Evolutionary conservation across 257 asterid species (phyloP).

Genomic region (Coffea eugenioides): DNA sequence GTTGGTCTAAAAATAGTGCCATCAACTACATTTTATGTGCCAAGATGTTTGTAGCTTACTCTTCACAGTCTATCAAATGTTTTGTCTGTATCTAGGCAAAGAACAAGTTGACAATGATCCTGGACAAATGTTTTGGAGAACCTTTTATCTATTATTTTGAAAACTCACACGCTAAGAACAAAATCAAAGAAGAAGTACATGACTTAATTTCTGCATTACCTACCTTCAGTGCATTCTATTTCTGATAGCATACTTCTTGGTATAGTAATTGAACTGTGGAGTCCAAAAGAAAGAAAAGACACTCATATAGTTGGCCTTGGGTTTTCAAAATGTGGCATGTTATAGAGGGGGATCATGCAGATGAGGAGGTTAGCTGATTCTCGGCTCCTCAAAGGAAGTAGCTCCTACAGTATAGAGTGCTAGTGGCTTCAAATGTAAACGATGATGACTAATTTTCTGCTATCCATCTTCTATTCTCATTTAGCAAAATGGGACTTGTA

Average conservation of each 20-base stretch:
- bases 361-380: not conserved
- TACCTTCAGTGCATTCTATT: no score
- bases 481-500: not conserved
- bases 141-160: not conserved
- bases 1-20: not conserved
- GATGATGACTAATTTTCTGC: not conserved
- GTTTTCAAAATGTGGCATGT: not conserved
- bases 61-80: not conserved
- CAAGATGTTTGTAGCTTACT: not conserved
- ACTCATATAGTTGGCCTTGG: not conserved
- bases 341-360: not conserved
- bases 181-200: not conserved
- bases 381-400: not conserved
- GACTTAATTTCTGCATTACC: not conserved
- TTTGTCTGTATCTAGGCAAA: not conserved
- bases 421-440: not conserved
- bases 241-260: not conserved
- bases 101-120: not conserved
- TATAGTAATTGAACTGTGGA: not conserved
- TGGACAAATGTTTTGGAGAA: not conserved
- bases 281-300: not conserved
- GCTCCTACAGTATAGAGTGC: not conserved
- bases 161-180: not conserved
- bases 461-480: not conserved
- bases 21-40: not conserved